Percentiles rank a stretch among this genome's conserved stretches.
Evolutionary conservation across 176 grass and related monocot genomes (phyloP).

Genomic region (Juncus effusus): DNA sequence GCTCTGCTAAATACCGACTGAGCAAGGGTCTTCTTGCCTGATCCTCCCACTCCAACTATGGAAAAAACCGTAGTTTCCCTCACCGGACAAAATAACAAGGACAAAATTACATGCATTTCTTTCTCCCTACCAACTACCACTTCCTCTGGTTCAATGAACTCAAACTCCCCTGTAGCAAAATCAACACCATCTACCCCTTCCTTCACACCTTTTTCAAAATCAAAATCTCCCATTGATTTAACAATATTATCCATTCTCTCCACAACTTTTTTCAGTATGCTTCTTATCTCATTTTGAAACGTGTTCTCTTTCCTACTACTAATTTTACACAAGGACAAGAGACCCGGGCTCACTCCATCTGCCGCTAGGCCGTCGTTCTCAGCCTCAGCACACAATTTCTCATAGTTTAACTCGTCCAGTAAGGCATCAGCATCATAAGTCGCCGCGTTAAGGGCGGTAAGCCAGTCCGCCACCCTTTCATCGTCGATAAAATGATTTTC

Average conservation of each 20-base stretch:
- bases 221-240: neutral
- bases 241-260: neutral
- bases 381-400: neutral
- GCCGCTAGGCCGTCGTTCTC: neutral
- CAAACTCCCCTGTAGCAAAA: too few relatives aligned
- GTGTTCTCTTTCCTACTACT: neutral
- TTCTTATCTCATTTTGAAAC: neutral
- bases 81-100: neutral
- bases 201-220: neutral
- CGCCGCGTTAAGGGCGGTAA: neutral
- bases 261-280: neutral
- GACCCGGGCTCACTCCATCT: neutral
- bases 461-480: neutral
- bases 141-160: neutral
- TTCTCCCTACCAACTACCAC: neutral
- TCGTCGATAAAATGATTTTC: neutral
- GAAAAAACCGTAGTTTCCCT: neutral
- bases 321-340: neutral
- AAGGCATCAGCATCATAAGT: neutral
- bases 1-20: neutral
- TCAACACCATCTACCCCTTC: neutral
- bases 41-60: neutral
- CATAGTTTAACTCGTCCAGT: slow-evolving; percentile 4
- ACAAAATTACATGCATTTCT: neutral
- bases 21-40: neutral